Base-by-base conservation (phyloP, 352 stramenopile genomes). In the Phytophthora hybrid region DNA sequence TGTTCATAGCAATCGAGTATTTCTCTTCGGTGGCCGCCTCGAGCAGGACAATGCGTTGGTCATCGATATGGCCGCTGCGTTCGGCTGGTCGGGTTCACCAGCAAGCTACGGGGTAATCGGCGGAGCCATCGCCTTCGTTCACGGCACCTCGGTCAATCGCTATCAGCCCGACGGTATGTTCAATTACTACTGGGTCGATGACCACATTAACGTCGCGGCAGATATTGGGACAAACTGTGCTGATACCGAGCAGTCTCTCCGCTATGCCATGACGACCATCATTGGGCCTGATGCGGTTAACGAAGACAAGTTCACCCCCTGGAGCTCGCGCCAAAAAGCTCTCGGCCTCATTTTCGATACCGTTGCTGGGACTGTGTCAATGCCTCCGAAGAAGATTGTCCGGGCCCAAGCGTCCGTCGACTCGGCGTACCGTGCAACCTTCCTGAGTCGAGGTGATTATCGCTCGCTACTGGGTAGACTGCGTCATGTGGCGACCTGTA, bases 181-280 rank as follows among this genome's bases (percentile, higher is more conserved):
- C 19, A 62, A 39, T 23, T 62, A 63, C 18, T 6, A 63, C 10
- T 54, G 26, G 21, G 21, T 55, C 6, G 58, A 63, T 39, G 58
- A 63, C 9, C 58, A 63, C 8, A 54, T 55, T 23, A 63, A 55
- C 41, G 23, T 63, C 2, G 58, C 41, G 1, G 21, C 23, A 3
- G 1, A 26, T 26, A 26, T 26, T 26, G 23, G 23, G 23, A 41
- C 58, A 2, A 37, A 54, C 4, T 31, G 58, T 16, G 1, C 4
- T 2, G 5, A 63, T 3, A 9, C 18, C 3, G 58, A 55, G 7
- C 39, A 41, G 7, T 55, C 41, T 16, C 39, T 63, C 5, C 39
- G 58, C 9, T 53, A 26, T 26, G 23, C 23, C 23, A 26, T 26
- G 23, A 26, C 23, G 1, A 9, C 56, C 11, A 14, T 54, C 0